A percentile compares a stretch with the other conserved stretches of the same genome.
phyloP scores from a whole-genome alignment of 768 basidiomycete species.

The Boletus reticuloceps region DNA sequence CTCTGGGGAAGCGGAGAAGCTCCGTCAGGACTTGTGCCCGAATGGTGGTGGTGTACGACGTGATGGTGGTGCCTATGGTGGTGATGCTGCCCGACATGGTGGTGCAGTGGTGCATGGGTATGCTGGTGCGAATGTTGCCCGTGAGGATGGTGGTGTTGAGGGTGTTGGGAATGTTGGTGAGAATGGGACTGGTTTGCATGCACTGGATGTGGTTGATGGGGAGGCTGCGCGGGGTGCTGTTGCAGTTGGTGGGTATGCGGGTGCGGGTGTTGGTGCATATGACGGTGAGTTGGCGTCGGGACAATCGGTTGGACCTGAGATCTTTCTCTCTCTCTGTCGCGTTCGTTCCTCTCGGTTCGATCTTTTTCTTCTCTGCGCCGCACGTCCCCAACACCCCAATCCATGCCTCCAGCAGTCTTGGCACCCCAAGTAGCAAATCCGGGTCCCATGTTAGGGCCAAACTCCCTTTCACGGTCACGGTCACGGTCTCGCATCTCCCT shows the following conservation, averaged over 20 bases:
- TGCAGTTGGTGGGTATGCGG: slow-evolving; percentile 36
- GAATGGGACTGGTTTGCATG: slow-evolving; percentile 31
- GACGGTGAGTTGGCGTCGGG: slow-evolving; percentile 28
- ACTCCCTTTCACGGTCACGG: slow-evolving; percentile 22
- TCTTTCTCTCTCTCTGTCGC: slow-evolving; percentile 32
- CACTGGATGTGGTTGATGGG: slow-evolving; percentile 23
- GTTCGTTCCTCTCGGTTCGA: slow-evolving; percentile 21
- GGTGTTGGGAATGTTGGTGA: slow-evolving; percentile 35
- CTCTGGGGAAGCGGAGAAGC: slow-evolving; percentile 34
- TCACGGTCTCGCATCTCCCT: slow-evolving; percentile 25
- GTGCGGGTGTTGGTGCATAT: slow-evolving; percentile 32
- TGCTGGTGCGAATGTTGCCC: slow-evolving; percentile 34
- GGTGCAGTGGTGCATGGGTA: slow-evolving; percentile 40
- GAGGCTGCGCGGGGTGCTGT: slow-evolving; percentile 18
- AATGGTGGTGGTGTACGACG: slow-evolving; percentile 51
- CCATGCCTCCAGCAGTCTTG: slow-evolving; percentile 31
- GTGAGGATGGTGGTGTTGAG: slow-evolving; percentile 18
- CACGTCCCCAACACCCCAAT: slow-evolving; percentile 33
- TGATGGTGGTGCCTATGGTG: slow-evolving; percentile 43
- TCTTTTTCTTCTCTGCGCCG: slow-evolving; percentile 37
- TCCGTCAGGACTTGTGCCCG: slow-evolving; percentile 25
- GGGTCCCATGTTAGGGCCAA: slow-evolving; percentile 22
- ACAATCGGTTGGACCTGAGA: slow-evolving; percentile 23
- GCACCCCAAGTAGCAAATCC: slow-evolving; percentile 31
- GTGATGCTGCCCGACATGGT: slow-evolving; percentile 50